phyloP scores from a whole-genome alignment of 495 filamentous ascomycete genomes.

The Penicillium angulare region DNA sequence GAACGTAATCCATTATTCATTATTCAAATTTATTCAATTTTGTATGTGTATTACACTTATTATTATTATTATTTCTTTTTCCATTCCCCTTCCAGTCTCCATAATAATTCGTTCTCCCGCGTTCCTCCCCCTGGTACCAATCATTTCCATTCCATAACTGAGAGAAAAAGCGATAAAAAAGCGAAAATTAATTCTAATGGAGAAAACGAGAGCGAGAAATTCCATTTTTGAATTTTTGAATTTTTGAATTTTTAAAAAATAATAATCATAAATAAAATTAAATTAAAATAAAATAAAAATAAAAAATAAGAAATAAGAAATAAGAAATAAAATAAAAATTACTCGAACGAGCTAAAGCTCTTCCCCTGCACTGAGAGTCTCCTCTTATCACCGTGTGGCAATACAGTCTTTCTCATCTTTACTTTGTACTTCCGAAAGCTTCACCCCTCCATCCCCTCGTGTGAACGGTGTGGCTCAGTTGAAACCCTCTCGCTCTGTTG shows the following conservation, averaged over 20 bases:
- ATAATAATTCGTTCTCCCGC: background rate
- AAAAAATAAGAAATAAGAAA: constrained; percentile 12
- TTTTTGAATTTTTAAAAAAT: too few relatives aligned
- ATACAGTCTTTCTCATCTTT: too few relatives aligned
- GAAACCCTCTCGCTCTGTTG: constrained; percentile 4
- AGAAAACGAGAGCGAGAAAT: too few relatives aligned
- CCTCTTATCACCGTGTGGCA: constrained; percentile 25
- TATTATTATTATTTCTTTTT: background rate
- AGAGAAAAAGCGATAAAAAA: background rate
- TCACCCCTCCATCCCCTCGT: background rate
- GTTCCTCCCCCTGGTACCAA: constrained; percentile 11
- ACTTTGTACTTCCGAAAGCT: constrained; percentile 24
- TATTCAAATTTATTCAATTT: background rate
- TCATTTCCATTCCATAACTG: constrained; percentile 16
- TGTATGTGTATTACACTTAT: background rate
- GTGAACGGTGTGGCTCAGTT: constrained; percentile 23
- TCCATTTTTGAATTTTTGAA: too few relatives aligned
- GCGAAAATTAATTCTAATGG: background rate
- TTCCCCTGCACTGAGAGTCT: too few relatives aligned
- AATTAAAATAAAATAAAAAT: constrained; percentile 4
- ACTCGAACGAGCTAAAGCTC: constrained; percentile 7
- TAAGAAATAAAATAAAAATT: constrained; percentile 7
- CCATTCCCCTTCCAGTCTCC: constrained; percentile 12
- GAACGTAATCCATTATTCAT: background rate
- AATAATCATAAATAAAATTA: background rate